Evolutionary conservation across 2,329 filamentous ascomycete species (phyloP).

Genomic region (Fusarium sp.): DNA sequence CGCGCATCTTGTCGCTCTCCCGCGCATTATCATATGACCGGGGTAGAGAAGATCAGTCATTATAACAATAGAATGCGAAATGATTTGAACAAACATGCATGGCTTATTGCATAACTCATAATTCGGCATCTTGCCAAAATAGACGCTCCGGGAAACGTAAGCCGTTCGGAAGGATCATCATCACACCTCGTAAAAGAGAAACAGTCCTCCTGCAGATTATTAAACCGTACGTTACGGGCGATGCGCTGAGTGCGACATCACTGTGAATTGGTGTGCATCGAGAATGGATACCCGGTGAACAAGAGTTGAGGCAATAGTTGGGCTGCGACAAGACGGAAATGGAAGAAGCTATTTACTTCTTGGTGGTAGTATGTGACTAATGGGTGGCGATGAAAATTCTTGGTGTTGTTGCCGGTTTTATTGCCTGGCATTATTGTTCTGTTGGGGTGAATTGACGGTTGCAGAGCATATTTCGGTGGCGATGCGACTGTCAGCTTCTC

Average conservation of each 20-base stretch:
- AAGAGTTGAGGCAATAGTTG: conserved; percentile 4
- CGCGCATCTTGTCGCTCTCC: conserved; percentile 20
- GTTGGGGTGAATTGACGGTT: conserved; percentile 7
- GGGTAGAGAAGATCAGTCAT: conserved; percentile 6
- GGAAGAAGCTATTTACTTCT: conserved; percentile 22
- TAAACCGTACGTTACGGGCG: conserved; percentile 10
- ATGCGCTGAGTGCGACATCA: conserved; percentile 12
- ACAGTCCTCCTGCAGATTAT: conserved; percentile 15
- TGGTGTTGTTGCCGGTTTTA: conserved; percentile 23
- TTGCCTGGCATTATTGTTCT: conserved; percentile 5
- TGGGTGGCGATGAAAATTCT: conserved; percentile 30
- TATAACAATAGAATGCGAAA: background rate
- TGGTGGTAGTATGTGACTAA: conserved; percentile 24
- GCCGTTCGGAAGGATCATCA: background rate
- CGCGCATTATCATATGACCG: conserved; percentile 31
- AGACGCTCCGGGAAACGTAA: conserved; percentile 5
- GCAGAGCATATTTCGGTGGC: conserved; percentile 19
- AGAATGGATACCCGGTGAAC: background rate
- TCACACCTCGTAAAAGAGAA: conserved; percentile 16
- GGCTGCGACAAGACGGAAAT: conserved; percentile 23
- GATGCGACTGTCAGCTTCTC: conserved; percentile 12
- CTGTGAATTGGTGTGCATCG: conserved; percentile 10
- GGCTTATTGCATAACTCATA: conserved; percentile 14
- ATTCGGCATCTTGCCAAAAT: conserved; percentile 20
- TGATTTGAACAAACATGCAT: background rate